Evolutionary conservation across 768 basidiomycete genomes (phyloP).

Genomic region (Termitomyces sp.): DNA sequence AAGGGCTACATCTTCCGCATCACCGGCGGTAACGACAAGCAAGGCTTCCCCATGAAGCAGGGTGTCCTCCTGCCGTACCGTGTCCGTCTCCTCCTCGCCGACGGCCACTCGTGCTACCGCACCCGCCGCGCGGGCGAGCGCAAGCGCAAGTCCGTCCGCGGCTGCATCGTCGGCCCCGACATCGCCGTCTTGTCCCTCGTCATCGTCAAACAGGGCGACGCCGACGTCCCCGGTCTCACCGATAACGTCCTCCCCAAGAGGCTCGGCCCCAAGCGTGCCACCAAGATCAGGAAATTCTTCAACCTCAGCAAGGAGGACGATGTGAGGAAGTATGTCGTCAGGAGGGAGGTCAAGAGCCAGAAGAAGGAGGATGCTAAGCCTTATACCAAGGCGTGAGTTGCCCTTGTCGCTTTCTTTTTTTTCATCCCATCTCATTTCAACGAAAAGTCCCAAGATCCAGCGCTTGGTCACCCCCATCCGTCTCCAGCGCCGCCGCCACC

Average conservation of each 20-base stretch:
- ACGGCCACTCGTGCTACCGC: slow-evolving; percentile 98
- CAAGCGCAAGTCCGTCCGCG: slow-evolving; percentile 98
- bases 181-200: slow-evolving; percentile 92
- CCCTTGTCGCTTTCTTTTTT: not conserved
- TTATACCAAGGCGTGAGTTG: slow-evolving; percentile 91
- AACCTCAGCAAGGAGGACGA: slow-evolving; percentile 97
- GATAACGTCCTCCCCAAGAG: slow-evolving; percentile 91
- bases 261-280: slow-evolving; percentile 94
- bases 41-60: slow-evolving; percentile 99
- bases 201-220: slow-evolving; percentile 94
- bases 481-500: slow-evolving; percentile 94
- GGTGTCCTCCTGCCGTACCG: slow-evolving; percentile 94
- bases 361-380: slow-evolving; percentile 93
- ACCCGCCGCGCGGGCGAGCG: slow-evolving; percentile 89
- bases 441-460: slow-evolving; percentile 86
- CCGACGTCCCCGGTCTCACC: slow-evolving; percentile 86
- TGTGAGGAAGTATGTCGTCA: slow-evolving; percentile 95
- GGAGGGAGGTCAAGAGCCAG: slow-evolving; percentile 81
- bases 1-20: slow-evolving; percentile 96
- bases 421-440: not conserved
- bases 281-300: slow-evolving; percentile 97
- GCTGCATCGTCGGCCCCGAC: slow-evolving; percentile 96
- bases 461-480: slow-evolving; percentile 92
- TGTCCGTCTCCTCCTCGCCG: slow-evolving; percentile 88
- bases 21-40: slow-evolving; percentile 98